Evolutionary conservation across 2,329 filamentous ascomycete species (phyloP).

Genomic region (Rhynchosporium agropyri): DNA sequence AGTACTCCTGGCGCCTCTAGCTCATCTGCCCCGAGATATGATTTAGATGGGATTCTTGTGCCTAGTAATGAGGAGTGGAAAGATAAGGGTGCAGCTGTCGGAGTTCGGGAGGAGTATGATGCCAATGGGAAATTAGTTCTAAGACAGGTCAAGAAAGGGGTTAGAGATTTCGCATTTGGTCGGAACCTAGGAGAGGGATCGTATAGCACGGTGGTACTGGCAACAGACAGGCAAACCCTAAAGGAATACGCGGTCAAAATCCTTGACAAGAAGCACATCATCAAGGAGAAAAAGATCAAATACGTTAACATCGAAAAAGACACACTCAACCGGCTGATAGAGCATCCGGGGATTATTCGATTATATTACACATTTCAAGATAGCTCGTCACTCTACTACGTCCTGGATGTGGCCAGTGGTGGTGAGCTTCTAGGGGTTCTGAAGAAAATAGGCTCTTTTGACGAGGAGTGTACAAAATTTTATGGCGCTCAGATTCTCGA

Average conservation of each 20-base stretch:
- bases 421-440: conserved; percentile 90
- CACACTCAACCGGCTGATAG: conserved; percentile 91
- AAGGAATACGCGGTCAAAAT: conserved; percentile 99
- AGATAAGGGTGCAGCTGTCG: conserved; percentile 87
- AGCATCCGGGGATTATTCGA: conserved; percentile 94
- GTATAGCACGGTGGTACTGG: conserved; percentile 93
- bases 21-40: conserved; percentile 50
- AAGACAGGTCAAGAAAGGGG: conserved; percentile 91
- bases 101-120: conserved; percentile 80
- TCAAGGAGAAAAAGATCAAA: conserved; percentile 99
- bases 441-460: conserved; percentile 93
- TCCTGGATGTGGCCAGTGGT: conserved; percentile 88
- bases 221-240: conserved; percentile 88
- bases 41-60: conserved; percentile 57
- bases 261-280: conserved; percentile 96
- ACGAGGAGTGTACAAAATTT: conserved; percentile 90
- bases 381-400: conserved; percentile 93
- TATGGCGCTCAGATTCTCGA: conserved; percentile 96
- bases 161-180: conserved; percentile 95
- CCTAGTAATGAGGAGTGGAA: conserved; percentile 88
- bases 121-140: conserved; percentile 79
- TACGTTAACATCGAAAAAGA: conserved; percentile 99
- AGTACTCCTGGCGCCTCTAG: conserved; percentile 35
- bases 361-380: conserved; percentile 99
- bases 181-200: conserved; percentile 91